Evolutionary conservation across 1,139 yeast species (phyloP).

Genomic region (Saccharomyces uvarum): DNA sequence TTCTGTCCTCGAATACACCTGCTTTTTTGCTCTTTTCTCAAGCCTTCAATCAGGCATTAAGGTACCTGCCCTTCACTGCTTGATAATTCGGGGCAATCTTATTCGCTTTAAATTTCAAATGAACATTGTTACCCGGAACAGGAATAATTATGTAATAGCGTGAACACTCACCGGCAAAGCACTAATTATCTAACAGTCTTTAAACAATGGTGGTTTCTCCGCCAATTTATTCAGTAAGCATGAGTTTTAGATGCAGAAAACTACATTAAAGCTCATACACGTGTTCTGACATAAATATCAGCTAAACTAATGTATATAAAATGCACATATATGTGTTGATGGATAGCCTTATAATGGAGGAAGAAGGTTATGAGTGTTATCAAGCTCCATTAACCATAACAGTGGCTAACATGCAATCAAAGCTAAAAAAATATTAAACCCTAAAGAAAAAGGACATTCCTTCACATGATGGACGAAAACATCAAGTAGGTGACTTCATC

Average conservation of each 20-base stretch:
- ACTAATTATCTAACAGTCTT: neutral
- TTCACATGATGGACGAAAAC: slow-evolving; percentile 25
- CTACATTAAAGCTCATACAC: neutral
- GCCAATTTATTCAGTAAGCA: neutral
- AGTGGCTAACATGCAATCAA: neutral
- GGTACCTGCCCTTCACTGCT: neutral
- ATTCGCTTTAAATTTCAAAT: no score
- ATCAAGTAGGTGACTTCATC: slow-evolving; percentile 22
- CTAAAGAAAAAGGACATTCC: neutral
- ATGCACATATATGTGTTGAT: neutral
- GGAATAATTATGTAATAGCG: neutral
- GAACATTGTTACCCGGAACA: neutral
- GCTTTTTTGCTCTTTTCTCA: neutral
- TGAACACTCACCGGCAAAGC: neutral
- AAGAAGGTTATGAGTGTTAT: neutral
- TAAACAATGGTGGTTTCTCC: neutral
- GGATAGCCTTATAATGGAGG: neutral
- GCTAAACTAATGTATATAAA: no score
- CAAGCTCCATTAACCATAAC: neutral
- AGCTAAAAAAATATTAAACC: neutral
- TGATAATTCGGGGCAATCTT: neutral
- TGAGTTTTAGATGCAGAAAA: neutral
- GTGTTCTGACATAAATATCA: neutral
- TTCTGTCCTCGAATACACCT: no score
- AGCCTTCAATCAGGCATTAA: neutral